Evolutionary conservation across 192 early-diverging fungal species (phyloP), one percentile per base, ranked within the genome.

Genomic region (Entomortierella parvispora): DNA sequence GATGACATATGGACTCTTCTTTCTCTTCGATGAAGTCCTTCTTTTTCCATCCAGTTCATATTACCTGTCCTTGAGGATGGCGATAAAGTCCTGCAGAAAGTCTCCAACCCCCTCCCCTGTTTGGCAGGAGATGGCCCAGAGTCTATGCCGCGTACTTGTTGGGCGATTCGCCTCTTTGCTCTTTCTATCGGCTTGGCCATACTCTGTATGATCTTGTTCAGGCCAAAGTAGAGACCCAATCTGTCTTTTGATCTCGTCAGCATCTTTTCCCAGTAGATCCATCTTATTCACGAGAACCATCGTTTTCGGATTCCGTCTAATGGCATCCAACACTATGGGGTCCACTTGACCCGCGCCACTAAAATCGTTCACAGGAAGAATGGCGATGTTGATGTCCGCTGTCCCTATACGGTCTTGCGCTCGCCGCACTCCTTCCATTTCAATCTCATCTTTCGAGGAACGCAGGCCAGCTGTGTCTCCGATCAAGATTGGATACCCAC

Each of bases 401-500:
- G 68, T 55, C 11, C 48, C 45, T 32, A 83, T 75, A 14, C 86
- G 65, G 23, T 85, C 82, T 25, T 86, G 66, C 1, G 92, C 91
- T 49, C 90, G 68, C 45, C 74, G 69, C 7, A 94, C 85, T 37
- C 92, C 92, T 70, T 91, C 89, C 37, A 81, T 81, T 68, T 94
- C 92, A 42, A 94, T 85, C 5, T 63, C 54, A 68, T 93, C 91
- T 32, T 81, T 42, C 17, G 87, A 83, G 32, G 71, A 54, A 15
- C 91, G 83, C 55, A 94, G 54, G 22, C 91, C 91, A 7, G 90
- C 91, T 23, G 91, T 91, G 62, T 94, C 91, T 0, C 88, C 80
- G 23, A 94, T 76, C n/a, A 93, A 81, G 32, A 94, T 74, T 22
- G 93, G 93, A 65, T 91, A 94, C 12, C 91, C 91, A 26, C 88